Percentiles rank a stretch among this genome's conserved stretches.
These are phyloP conservation scores for Polysphondylium violaceum DNA, from an alignment of 78 protist species.

Conservation along the genomic window DNA sequence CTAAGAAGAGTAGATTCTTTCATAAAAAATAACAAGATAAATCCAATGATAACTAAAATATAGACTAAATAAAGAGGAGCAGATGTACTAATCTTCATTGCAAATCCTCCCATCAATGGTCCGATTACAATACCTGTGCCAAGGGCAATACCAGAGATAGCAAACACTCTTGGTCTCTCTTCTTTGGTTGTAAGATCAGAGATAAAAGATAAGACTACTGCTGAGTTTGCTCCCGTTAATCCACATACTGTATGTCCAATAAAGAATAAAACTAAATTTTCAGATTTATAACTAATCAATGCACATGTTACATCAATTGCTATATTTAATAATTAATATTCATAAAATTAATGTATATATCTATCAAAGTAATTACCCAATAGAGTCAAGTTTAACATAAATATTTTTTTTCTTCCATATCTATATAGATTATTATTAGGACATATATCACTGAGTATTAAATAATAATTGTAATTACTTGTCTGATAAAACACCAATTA, in stretches of 20 bases:
- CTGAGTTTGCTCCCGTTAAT: not conserved
- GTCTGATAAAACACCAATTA: constrained; percentile 15
- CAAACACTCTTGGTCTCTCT: not conserved
- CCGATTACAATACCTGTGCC: constrained; percentile 7
- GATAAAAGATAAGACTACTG: constrained; percentile 11
- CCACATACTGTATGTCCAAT: not conserved
- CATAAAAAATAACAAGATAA: not conserved
- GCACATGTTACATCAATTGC: constrained; percentile 12
- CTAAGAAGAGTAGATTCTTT: not conserved
- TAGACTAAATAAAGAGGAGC: not conserved
- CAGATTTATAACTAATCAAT: not conserved
- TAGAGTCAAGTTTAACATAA: not conserved
- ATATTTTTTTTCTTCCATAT: not conserved
- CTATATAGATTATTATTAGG: not conserved
- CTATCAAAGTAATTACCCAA: no score
- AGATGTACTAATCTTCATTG: not conserved
- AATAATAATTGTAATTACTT: constrained; percentile 9
- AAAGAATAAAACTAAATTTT: not conserved
- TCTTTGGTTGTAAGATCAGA: not conserved
- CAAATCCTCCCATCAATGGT: not conserved
- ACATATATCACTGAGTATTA: no score
- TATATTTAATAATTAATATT: no score
- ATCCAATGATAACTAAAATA: not conserved
- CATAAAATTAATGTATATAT: no score
- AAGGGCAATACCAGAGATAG: not conserved